Evolutionary conservation across 1,139 yeast genomes (phyloP), one percentile per base, ranked within the genome.

Genomic region (Yamadazyma jaroonii): DNA sequence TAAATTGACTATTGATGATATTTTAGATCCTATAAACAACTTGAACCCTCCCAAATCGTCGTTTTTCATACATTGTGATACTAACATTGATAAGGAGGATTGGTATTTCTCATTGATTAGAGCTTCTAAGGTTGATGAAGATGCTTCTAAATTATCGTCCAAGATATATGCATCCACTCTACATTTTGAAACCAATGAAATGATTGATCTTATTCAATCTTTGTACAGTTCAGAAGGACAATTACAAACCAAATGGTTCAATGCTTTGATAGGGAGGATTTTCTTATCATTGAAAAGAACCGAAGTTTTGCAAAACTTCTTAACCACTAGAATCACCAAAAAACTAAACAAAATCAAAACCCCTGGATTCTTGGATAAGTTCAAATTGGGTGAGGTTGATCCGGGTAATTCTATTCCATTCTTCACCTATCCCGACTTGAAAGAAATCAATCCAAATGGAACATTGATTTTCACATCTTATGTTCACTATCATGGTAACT

Each of bases 291-390:
- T 86, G 12, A 89, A 88, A 51, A 73, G 79, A 32, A 89, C 97
- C 0, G 79, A 78, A 13, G 66, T 71, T 20, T 70, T 89, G 48
- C 81, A 81, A 36, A 64, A 72, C 34, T 74, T 70, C 39, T 67
- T 89, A 26, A 70, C 75, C 37, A 62, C 67, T 3, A 82, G 77
- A 53, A 72, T 92, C 22, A 76, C 79, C 43, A 80, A 80, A 47
- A 89, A 89, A 58, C 64, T 92, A 34, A 74, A 81, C 34, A 83
- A 89, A 49, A 81, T 90, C 37, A 85, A 87, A 51, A 81, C 81
- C 29, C 97, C 97, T 0, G 94, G 89, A 1, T 89, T 88, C 52
- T 61, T 92, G 36, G 95, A 88, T 49, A 92, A 86, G 50, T 81
- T 92, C 42, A 79, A 77, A 40, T 84, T 92, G 30, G 79, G 76